Evolutionary conservation across 176 grass and related monocot genomes (phyloP).

Genomic region (Phoenix dactylifera): DNA sequence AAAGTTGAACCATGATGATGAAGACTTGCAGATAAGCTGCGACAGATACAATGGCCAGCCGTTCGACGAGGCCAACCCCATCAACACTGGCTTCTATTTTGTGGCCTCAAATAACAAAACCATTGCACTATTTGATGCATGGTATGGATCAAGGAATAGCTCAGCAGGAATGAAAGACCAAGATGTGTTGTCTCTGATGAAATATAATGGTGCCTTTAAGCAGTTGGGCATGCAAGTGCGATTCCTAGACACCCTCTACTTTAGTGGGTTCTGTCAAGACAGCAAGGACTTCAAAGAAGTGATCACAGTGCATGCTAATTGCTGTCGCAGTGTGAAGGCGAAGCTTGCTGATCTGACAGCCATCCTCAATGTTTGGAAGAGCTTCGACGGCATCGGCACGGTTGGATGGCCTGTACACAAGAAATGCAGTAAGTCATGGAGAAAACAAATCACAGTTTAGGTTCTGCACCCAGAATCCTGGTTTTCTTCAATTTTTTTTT

Average conservation of each 20-base stretch:
- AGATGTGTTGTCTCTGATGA: slow-evolving; percentile 1
- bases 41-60: slow-evolving; percentile 23
- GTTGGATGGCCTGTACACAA: slow-evolving; percentile 18
- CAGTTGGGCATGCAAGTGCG: slow-evolving; percentile 4
- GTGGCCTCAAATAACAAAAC: slow-evolving; percentile 22
- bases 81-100: slow-evolving; percentile 42
- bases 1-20: slow-evolving; percentile 15
- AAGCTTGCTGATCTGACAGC: slow-evolving; percentile 15
- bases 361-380: slow-evolving; percentile 10
- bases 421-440: slow-evolving; percentile 21
- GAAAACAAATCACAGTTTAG: not conserved
- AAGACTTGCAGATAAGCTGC: slow-evolving; percentile 37
- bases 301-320: slow-evolving; percentile 8
- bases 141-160: not conserved
- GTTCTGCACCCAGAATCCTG: no score
- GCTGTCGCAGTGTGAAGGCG: slow-evolving; percentile 6
- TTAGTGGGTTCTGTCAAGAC: slow-evolving; percentile 7
- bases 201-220: not conserved
- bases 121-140: slow-evolving; percentile 15
- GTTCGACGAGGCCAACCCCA: slow-evolving; percentile 9
- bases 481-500: no score
- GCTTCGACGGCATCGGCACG: slow-evolving; percentile 12
- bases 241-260: slow-evolving; percentile 4
- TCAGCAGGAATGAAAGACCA: slow-evolving; percentile 13
- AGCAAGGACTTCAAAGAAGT: not conserved